Base-by-base conservation (phyloP, 768 basidiomycete species). In the Leccinum barrowsii region DNA sequence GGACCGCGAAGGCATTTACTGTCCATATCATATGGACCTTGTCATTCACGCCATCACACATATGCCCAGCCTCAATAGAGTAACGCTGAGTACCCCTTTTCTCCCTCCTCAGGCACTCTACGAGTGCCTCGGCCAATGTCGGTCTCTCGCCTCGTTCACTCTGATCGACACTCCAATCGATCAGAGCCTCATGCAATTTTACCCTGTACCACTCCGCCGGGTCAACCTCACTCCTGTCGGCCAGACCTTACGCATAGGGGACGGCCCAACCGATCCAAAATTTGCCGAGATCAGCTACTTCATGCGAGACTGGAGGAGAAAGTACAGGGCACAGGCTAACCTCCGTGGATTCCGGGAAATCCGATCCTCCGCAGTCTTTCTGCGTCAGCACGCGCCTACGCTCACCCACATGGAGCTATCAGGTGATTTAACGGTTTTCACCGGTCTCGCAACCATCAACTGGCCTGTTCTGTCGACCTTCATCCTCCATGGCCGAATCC, bases 291-390 rank as follows among this genome's bases (percentile, higher is more conserved):
- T 68, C 46, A 66, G 60, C 22, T 74, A 74, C 61, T 75, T 69
- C 12, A 74, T 74, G 63, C 69, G 73, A 0, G 74, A 72, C 40
- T 74, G 73, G 73, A 63, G 72, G 55, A 71, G 70, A 61, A 74
- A 74, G 44, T 70, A 74, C 54, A 75, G 71, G 50, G 62, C 68
- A 0, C 73, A 74, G 37, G 65, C 68, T 3, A 65, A 65, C 54
- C 60, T 65, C 44, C 73, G 74, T 13, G 70, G 71, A 3, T 62
- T 51, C 22, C 61, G 67, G 58, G 73, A 74, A 49, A 63, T 69
- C 6, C 67, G 68, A 34, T 71, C 73, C 11, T 67, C 70, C 8
- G 63, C 63, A 0, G 65, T 65, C 34, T 73, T 75, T 40, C 40
- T 74, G 17, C 69, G 71, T 55, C 64, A 65, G 51, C 70, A 75